Conservation (phyloP, 352 stramenopile genomes). For the Globisporangium emineosum region DNA sequence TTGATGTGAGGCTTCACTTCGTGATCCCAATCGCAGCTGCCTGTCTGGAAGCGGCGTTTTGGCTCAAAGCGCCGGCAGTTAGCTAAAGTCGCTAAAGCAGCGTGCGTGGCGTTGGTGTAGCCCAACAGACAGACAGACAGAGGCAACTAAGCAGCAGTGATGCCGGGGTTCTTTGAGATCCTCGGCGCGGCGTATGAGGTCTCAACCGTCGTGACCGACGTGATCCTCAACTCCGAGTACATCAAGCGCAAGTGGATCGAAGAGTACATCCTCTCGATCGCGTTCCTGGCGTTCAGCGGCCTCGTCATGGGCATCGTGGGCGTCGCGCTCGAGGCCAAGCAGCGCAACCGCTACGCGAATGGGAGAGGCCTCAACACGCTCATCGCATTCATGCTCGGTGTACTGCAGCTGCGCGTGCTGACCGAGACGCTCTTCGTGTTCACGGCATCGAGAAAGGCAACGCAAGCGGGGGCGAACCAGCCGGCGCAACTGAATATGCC, state of each 20-base stretch:
- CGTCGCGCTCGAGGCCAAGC: slow-evolving; percentile 35
- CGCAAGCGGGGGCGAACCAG: slow-evolving; percentile 2
- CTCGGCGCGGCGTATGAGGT: slow-evolving; percentile 52
- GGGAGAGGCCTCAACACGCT: slow-evolving; percentile 28
- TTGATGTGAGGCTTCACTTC: background rate
- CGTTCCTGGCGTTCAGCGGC: slow-evolving; percentile 56
- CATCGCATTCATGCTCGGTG: slow-evolving; percentile 36
- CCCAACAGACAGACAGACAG: background rate
- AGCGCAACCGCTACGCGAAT: slow-evolving; percentile 36
- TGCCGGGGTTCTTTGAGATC: slow-evolving; percentile 32
- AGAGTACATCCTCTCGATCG: slow-evolving; percentile 71
- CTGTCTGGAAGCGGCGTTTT: background rate
- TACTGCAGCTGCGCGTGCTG: slow-evolving; percentile 67
- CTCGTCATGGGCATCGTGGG: slow-evolving; percentile 65
- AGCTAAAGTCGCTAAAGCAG: background rate
- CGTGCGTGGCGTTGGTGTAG: background rate
- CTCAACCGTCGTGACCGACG: slow-evolving; percentile 64
- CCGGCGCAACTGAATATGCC: slow-evolving; percentile 7
- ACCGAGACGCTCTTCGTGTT: slow-evolving; percentile 47
- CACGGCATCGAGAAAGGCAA: slow-evolving; percentile 11
- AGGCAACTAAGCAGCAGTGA: background rate
- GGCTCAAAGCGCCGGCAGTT: background rate
- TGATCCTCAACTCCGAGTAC: slow-evolving; percentile 76
- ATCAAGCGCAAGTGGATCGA: slow-evolving; percentile 64
- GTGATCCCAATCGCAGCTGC: background rate